A percentile compares a stretch with the other conserved stretches of the same genome.
Conservation (phyloP, 2,329 filamentous ascomycete species). For the Hypoxylon sp. region DNA sequence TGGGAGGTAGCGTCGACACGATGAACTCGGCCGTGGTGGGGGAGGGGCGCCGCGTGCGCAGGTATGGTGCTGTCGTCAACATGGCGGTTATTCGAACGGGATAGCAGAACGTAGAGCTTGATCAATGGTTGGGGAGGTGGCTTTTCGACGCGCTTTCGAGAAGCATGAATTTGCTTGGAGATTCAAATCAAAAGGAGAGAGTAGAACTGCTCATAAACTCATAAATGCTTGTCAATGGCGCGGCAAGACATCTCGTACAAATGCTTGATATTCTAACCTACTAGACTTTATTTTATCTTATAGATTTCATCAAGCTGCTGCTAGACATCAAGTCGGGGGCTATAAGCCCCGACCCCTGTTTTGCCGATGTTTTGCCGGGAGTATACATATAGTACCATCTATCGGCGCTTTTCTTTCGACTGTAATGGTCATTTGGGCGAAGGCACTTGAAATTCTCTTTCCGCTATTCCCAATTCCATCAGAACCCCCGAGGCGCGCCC, state of each 20-base stretch:
- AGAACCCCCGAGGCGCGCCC: constrained; percentile 70
- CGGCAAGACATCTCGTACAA: not conserved
- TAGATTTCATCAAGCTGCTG: no score
- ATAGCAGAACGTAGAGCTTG: not conserved
- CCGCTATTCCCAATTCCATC: constrained; percentile 65
- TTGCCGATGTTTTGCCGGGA: constrained; percentile 26
- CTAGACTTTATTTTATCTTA: no score
- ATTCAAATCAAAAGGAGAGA: not conserved
- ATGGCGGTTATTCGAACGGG: constrained; percentile 55
- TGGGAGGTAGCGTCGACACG: constrained; percentile 79
- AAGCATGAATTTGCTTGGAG: not conserved
- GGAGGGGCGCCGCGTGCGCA: constrained; percentile 76
- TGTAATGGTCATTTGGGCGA: constrained; percentile 73
- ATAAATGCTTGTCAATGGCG: not conserved
- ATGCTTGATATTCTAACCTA: no score
- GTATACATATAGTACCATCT: constrained; percentile 25
- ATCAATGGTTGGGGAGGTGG: no score
- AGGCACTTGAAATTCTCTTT: constrained; percentile 66
- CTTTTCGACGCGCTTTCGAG: no score
- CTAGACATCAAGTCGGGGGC: constrained; percentile 4
- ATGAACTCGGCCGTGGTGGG: constrained; percentile 93
- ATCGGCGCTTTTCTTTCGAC: constrained; percentile 52
- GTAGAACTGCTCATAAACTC: not conserved
- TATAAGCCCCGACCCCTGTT: not conserved
- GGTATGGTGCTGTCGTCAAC: constrained; percentile 70